Base-by-base conservation (phyloP, 75 land plant genomes). In the Gnetum montanum region DNA sequence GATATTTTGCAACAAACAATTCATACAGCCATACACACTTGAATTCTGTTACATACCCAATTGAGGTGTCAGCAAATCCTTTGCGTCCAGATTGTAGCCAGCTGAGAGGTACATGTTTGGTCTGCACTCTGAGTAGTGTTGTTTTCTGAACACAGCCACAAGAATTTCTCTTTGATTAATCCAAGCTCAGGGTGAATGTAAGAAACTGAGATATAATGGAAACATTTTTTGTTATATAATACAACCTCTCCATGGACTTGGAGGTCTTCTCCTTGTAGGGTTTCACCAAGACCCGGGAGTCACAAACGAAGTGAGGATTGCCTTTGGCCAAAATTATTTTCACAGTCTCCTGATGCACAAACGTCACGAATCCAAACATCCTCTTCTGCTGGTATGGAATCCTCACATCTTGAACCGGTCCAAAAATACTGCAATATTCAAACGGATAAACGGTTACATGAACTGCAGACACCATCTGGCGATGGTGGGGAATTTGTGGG, bases 301-400 rank as follows among this genome's bases (percentile, higher is more conserved):
- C 96, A 58, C 98, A 93, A 24, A 93, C 88, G 57, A 85, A 89
- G 54, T 93, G 98, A 18, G 98, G 98, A 49, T 93, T 93, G 3
- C 96, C 96, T 66, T 93, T 92, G 13, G 95, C 77, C 30, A 88
- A 59, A 29, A 93, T 93, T 28, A 83, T 61, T 67, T 77, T 93
- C 51, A 88, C 98, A 36, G 98, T 93, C 63, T 93, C 98, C 4
- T 90, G 73, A 38, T 85, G 89, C 11, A 88, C 82, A 58, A 93
- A 93, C 18, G 98, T 89, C 15, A 93, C 96, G 68, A 93, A 93
- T 26, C 98, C 96, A 73, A 93, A 93, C 98, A 93, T 93, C 26
- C 98, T 66, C 74, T 93, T 93, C 74, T 93, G 98, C 79, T 93
- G 98, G 44, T 82, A 93, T 1, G 96, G 98, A 19, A 93, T 93